Percentiles rank a stretch among this genome's conserved stretches.
Conservation (phyloP, 1,139 yeast genomes). For the Pichia sp. region DNA sequence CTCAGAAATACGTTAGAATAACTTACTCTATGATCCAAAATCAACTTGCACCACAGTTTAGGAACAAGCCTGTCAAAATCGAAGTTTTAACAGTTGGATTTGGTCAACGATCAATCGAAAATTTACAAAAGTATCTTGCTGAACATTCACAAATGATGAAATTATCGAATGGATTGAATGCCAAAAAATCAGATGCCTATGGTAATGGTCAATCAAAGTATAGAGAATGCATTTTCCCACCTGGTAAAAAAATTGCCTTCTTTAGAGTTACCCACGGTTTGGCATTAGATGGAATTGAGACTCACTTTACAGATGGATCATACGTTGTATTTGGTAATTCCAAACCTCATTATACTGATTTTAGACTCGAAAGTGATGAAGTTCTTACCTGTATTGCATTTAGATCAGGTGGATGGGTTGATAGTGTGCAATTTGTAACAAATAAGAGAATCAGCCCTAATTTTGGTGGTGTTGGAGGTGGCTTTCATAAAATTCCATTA, state of each 20-base stretch:
- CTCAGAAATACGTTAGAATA: conserved; percentile 44
- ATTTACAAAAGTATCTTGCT: conserved; percentile 33
- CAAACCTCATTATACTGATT: conserved; percentile 51
- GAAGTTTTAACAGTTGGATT: conserved; percentile 43
- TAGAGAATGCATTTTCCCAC: conserved; percentile 19
- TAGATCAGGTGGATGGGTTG: conserved; percentile 83
- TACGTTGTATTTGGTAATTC: conserved; percentile 48
- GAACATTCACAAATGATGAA: conserved; percentile 14
- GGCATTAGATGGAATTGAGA: conserved; percentile 71
- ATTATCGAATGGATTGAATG: conserved; percentile 15
- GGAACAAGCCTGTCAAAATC: conserved; percentile 38
- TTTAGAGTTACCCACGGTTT: conserved; percentile 62
- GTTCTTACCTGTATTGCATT: conserved; percentile 50
- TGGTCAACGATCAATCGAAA: conserved; percentile 32
- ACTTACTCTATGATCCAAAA: conserved; percentile 40
- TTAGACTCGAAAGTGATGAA: conserved; percentile 51
- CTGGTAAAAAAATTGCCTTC: conserved; percentile 31
- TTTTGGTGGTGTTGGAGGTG: conserved; percentile 72
- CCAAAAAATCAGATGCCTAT: conserved; percentile 18
- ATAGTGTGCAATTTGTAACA: conserved; percentile 66
- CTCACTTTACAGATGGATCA: conserved; percentile 23
- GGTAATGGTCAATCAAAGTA: conserved; percentile 22
- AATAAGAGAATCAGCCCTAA: conserved; percentile 40
- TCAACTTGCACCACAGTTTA: conserved; percentile 36
- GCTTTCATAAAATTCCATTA: conserved; percentile 46